These are phyloP conservation scores for Fusarium lyarnte DNA, from an alignment of 2,329 filamentous ascomycete genomes.

Conservation along the genomic window DNA sequence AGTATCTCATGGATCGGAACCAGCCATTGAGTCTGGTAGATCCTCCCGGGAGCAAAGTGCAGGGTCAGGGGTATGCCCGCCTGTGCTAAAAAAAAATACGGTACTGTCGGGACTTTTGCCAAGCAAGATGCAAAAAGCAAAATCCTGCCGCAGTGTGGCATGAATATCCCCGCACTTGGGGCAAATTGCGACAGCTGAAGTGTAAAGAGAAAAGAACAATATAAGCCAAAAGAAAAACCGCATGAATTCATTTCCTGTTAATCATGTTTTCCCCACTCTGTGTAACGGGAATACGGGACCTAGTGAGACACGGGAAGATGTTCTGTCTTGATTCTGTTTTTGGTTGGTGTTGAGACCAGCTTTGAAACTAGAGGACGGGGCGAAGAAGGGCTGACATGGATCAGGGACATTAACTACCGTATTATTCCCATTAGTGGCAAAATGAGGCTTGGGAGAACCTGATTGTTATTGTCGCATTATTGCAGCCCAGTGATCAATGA, in stretches of 20 bases:
- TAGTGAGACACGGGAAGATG: neutral
- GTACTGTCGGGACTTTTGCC: neutral
- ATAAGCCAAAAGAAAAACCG: fast-evolving
- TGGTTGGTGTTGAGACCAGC: neutral
- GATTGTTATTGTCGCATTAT: neutral
- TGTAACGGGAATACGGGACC: neutral
- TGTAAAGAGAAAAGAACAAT: too few species aligned
- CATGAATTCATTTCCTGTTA: neutral
- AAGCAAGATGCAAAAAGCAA: neutral
- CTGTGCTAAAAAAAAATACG: neutral
- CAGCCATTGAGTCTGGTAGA: too few species aligned
- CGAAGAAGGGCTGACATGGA: neutral
- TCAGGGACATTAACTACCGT: neutral
- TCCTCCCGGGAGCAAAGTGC: fast-evolving
- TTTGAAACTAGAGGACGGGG: neutral
- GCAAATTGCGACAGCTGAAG: neutral
- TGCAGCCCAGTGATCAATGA: fast-evolving
- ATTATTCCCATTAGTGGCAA: neutral
- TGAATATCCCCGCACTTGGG: too few species aligned
- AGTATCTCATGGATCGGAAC: neutral
- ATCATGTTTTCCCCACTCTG: neutral
- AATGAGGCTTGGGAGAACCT: neutral
- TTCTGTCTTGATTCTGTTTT: neutral
- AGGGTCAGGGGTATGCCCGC: neutral
- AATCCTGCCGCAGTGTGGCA: neutral